Evolutionary conservation across 306 rosid genomes (phyloP), one percentile per base, ranked within the genome.

Genomic region (Lablab purpureus): DNA sequence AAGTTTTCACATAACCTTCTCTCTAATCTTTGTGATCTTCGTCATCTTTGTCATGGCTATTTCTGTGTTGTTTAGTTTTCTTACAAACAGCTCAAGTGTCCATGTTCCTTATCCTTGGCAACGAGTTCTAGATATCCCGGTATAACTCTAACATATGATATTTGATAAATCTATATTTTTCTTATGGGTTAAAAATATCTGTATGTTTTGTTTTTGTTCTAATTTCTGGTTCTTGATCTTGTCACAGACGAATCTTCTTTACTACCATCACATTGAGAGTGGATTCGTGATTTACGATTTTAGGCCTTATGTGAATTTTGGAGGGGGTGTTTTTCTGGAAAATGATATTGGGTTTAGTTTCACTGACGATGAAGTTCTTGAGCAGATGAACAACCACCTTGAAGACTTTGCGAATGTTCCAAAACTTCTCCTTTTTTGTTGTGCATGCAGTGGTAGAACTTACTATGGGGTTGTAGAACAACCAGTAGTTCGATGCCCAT

Each of bases 381-480:
- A 51, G 4, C 13, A 52, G 8, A 0, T 52, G 6, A 5, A 4
- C 22, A 52, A 3, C 58, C 7, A 51, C 12, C 2, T n/a, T 36
- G 60, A 45, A 2, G 7, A 0, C 10, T 15, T 46, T n/a, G 4
- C 6, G 13, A 36, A 5, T 25, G 5, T 14, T 0, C 7, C 63
- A 7, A 46, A 2, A 4, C 23, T 62, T 62, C 22, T 6, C 11
- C 50, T 75, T 3, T 47, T 34, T 10, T 0, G n/a, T 4, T 10
- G 49, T 1, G 19, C 9, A 2, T 64, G 70, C 70, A 64, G 2
- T 64, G 49, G 47, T 3, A 6, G 19, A 30, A 25, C 3, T 28
- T 30, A 30, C 63, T 14, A 17, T 60, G 79, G 28, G 6, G 30
- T 75, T 47, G 37, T 75, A 7, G 58, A 43, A 4, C 72, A 32